phyloP scores from a whole-genome alignment of 2,329 filamentous ascomycete species.

The Talaromyces islandicus region DNA sequence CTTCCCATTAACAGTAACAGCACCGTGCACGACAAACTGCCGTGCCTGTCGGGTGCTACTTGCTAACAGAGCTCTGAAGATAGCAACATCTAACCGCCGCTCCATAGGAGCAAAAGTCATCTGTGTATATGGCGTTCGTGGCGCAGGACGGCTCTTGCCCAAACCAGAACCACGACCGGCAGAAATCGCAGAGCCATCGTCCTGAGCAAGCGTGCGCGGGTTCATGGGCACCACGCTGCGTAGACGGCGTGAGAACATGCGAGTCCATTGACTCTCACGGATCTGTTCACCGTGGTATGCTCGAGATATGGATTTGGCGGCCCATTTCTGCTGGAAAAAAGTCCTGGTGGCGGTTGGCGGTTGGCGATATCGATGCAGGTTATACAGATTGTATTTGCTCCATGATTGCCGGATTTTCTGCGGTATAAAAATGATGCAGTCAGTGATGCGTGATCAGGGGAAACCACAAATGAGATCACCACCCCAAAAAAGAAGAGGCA shows the following conservation, averaged over 20 bases:
- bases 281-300: conserved; percentile 95
- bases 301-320: conserved; percentile 73
- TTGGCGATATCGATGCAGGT: conserved; percentile 56
- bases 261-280: conserved; percentile 85
- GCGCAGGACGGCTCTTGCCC: conserved; percentile 27
- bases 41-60: conserved; percentile 88
- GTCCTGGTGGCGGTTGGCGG: conserved; percentile 51
- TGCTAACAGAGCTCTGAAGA: conserved; percentile 89
- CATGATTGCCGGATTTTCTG: conserved; percentile 93
- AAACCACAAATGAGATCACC: not conserved
- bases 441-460: not conserved
- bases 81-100: conserved; percentile 83
- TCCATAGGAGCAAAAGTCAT: conserved; percentile 94
- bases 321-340: conserved; percentile 99
- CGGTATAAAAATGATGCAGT: not conserved
- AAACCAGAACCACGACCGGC: conserved; percentile 75
- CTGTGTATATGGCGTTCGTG: conserved; percentile 78
- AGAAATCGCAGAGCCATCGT: conserved; percentile 79
- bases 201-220: conserved; percentile 66
- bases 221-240: conserved; percentile 82
- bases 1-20: conserved; percentile 93
- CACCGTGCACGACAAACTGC: conserved; percentile 89
- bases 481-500: too few species aligned
- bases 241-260: conserved; percentile 80
- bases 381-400: conserved; percentile 97